Conservation (phyloP, 1,284 basidiomycete species). For the Sanghuangporus weigelae region DNA sequence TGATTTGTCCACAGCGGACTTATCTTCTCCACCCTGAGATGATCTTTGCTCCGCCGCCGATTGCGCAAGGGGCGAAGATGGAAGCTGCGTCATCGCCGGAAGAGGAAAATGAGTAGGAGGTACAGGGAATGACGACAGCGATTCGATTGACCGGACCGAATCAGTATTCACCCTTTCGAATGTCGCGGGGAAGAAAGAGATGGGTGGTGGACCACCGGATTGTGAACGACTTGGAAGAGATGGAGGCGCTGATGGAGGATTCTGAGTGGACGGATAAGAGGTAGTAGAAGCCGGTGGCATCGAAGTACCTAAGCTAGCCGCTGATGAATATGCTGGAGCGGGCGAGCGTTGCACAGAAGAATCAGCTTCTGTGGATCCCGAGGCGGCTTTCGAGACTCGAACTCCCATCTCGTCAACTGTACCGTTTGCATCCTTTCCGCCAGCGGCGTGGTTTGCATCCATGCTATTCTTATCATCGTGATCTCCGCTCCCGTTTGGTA, state of each 20-base stretch:
- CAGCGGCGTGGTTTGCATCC: neutral
- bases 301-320: neutral
- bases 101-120: constrained; percentile 68
- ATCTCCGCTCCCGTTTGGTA: constrained; percentile 48
- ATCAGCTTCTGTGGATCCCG: neutral
- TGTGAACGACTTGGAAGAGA: neutral
- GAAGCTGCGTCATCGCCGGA: constrained; percentile 34
- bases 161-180: constrained; percentile 26
- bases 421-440: neutral
- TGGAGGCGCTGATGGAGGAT: neutral
- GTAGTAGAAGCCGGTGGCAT: constrained; percentile 1
- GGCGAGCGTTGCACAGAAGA: neutral
- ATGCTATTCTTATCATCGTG: neutral
- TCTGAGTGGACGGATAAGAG: neutral
- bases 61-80: constrained; percentile 6
- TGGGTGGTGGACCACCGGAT: constrained; percentile 1
- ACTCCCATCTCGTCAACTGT: constrained; percentile 12
- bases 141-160: constrained; percentile 50
- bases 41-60: neutral
- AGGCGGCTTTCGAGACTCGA: neutral
- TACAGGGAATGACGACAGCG: constrained; percentile 63
- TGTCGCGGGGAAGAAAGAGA: constrained; percentile 3
- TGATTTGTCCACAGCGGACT: neutral
- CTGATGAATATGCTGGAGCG: constrained; percentile 1
- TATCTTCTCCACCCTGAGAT: neutral